phyloP scores from a whole-genome alignment of 1,284 basidiomycete species.

The Rhodofomes roseus region DNA sequence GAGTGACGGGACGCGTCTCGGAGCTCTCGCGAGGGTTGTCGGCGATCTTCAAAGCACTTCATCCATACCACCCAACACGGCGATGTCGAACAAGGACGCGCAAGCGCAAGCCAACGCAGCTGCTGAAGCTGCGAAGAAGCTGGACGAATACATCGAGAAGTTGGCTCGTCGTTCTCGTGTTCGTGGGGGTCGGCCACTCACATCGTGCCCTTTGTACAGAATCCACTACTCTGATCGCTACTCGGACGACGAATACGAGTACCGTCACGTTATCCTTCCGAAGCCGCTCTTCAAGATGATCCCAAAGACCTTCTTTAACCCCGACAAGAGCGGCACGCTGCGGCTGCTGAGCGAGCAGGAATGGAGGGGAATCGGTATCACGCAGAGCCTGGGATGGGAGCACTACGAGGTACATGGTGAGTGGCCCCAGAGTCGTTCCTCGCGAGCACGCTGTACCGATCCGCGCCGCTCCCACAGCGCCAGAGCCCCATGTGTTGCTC shows the following conservation, averaged over 20 bases:
- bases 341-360: constrained; percentile 83
- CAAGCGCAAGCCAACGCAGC: constrained; percentile 14
- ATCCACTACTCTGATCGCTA: constrained; percentile 86
- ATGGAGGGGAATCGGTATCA: constrained; percentile 95
- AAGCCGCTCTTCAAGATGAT: constrained; percentile 86
- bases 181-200: constrained; percentile 12
- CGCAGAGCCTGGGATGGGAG: constrained; percentile 95
- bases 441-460: neutral
- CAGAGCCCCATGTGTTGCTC: constrained; percentile 82
- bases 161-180: constrained; percentile 14
- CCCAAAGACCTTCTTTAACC: constrained; percentile 78
- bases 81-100: constrained; percentile 23
- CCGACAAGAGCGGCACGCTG: constrained; percentile 76
- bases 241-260: constrained; percentile 80
- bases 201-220: constrained; percentile 34
- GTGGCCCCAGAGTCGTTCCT: constrained; percentile 21
- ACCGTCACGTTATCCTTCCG: constrained; percentile 90
- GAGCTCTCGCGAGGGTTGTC: neutral
- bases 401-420: constrained; percentile 95
- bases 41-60: neutral
- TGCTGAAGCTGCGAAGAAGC: constrained; percentile 35
- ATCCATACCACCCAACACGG: neutral
- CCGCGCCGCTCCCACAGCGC: constrained; percentile 45
- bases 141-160: constrained; percentile 56
- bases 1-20: constrained; percentile 19